phyloP scores from a whole-genome alignment of 805 yeast species.

The Dipodascopsis tothii region DNA sequence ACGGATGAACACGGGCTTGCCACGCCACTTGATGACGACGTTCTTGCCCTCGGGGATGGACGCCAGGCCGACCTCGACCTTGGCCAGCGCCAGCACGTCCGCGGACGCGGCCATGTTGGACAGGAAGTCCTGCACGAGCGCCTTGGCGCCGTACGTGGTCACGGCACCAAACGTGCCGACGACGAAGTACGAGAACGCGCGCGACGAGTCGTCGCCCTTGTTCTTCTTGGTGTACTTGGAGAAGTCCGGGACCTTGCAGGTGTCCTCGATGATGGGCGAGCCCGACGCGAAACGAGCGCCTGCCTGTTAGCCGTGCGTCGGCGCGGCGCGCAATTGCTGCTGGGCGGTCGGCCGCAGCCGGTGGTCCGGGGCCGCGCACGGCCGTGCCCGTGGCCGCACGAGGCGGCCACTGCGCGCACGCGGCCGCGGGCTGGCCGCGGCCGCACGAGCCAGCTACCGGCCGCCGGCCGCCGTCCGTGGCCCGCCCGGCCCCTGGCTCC shows the following conservation, averaged over 20 bases:
- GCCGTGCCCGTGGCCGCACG: no score
- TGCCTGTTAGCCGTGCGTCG: background rate
- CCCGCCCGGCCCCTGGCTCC: no score
- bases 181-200: slow-evolving; percentile 92
- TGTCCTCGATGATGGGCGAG: slow-evolving; percentile 23
- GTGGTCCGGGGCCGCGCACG: no score
- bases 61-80: slow-evolving; percentile 91
- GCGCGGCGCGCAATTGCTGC: background rate
- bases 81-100: slow-evolving; percentile 98
- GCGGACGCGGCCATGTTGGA: slow-evolving; percentile 95
- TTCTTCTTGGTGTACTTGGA: slow-evolving; percentile 55
- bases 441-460: no score
- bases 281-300: slow-evolving; percentile 16
- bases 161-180: slow-evolving; percentile 88
- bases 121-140: slow-evolving; percentile 69
- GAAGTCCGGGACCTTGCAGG: slow-evolving; percentile 26
- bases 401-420: no score
- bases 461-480: no score
- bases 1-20: slow-evolving; percentile 98
- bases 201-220: slow-evolving; percentile 63
- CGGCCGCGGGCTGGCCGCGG: no score
- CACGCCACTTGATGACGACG: slow-evolving; percentile 98
- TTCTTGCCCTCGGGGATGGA: slow-evolving; percentile 96
- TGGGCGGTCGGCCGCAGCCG: background rate
- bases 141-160: slow-evolving; percentile 86